Conservation (phyloP, 2,329 filamentous ascomycete genomes). For the Incumbomyces lentus region DNA sequence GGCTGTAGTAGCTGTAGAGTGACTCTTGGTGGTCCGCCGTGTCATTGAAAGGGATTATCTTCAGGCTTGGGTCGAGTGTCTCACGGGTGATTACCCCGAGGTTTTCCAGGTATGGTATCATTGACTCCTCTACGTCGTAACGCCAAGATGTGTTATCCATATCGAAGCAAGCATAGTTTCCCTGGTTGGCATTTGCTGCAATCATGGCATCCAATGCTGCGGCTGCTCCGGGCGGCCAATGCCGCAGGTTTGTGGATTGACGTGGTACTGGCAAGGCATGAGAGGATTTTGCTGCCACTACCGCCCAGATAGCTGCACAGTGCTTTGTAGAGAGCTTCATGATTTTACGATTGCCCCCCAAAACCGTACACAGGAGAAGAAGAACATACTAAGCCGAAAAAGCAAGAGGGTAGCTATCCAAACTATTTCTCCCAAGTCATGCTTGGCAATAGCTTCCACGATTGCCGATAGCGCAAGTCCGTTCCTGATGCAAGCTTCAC, state of each 20-base stretch:
- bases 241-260: neutral
- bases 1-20: constrained; percentile 7
- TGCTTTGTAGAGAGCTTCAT: too few relatives aligned
- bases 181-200: constrained; percentile 7
- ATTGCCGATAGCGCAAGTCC: too few relatives aligned
- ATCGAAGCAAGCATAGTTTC: constrained; percentile 8
- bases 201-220: constrained; percentile 6
- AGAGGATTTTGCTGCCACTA: too few relatives aligned
- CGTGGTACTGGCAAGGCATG: too few relatives aligned
- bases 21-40: constrained; percentile 5
- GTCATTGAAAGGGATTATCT: constrained; percentile 6
- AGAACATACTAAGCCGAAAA: too few relatives aligned
- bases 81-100: constrained; percentile 5
- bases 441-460: too few relatives aligned
- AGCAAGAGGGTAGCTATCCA: too few relatives aligned
- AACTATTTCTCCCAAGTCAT: too few relatives aligned
- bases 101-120: constrained; percentile 6
- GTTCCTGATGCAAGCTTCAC: too few relatives aligned
- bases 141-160: constrained; percentile 8
- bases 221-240: constrained; percentile 6
- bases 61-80: constrained; percentile 4
- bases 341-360: too few relatives aligned
- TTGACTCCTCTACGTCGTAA: constrained; percentile 4
- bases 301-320: too few relatives aligned
- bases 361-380: too few relatives aligned